phyloP scores from a whole-genome alignment of 176 grass and related monocot species.

The Ensete ventricosum region DNA sequence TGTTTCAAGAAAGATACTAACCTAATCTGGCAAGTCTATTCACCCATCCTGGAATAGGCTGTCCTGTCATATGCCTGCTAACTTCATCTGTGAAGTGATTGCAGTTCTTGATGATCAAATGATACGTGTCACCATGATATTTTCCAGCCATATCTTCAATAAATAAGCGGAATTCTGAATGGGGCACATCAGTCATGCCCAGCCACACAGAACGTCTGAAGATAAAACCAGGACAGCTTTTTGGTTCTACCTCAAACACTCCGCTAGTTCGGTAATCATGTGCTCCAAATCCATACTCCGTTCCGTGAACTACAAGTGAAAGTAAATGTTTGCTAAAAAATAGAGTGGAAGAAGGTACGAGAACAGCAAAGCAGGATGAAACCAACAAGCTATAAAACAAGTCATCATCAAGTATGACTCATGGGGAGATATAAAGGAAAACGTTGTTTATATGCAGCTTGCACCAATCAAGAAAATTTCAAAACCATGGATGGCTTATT shows the following conservation, averaged over 20 bases:
- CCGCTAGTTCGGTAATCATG: constrained; percentile 64
- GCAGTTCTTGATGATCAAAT: constrained; percentile 81
- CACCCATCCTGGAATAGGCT: constrained; percentile 59
- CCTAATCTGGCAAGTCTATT: constrained; percentile 83
- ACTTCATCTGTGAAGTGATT: constrained; percentile 88
- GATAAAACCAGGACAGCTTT: constrained; percentile 56
- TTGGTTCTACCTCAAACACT: constrained; percentile 77
- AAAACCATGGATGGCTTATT: not conserved
- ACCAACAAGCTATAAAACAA: not conserved
- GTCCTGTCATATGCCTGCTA: constrained; percentile 40
- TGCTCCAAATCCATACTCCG: constrained; percentile 79
- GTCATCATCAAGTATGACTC: no score
- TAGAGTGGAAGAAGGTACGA: constrained; percentile 8
- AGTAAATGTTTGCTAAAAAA: constrained; percentile 12
- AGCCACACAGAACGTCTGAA: constrained; percentile 55
- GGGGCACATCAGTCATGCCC: constrained; percentile 51
- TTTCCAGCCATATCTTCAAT: constrained; percentile 48
- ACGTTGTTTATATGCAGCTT: no score
- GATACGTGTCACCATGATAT: constrained; percentile 59
- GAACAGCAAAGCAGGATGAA: constrained; percentile 11
- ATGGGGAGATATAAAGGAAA: no score
- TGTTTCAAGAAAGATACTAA: constrained; percentile 22
- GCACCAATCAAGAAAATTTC: not conserved
- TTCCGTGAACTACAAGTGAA: constrained; percentile 44
- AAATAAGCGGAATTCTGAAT: constrained; percentile 55